phyloP scores from a whole-genome alignment of 83 land plant species.

The Picea engelmannii region DNA sequence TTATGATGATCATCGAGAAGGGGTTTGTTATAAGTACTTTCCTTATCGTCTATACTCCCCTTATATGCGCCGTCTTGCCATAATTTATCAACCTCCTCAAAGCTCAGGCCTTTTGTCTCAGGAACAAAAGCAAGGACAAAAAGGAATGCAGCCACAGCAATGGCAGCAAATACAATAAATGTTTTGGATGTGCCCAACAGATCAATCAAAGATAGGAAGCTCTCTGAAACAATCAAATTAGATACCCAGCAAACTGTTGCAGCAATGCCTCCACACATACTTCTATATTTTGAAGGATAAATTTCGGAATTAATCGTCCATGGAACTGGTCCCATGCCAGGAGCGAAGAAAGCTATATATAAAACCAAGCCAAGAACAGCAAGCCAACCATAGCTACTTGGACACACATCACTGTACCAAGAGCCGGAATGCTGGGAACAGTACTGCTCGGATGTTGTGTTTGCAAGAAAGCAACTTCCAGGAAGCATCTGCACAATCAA shows the following conservation, averaged over 20 bases:
- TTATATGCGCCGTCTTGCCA: conserved; percentile 72
- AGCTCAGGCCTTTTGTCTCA: conserved; percentile 87
- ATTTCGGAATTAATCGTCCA: conserved; percentile 96
- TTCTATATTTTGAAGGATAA: conserved; percentile 79
- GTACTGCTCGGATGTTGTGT: conserved; percentile 18
- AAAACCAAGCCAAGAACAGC: conserved; percentile 77
- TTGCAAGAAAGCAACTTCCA: conserved; percentile 23
- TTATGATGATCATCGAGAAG: no score
- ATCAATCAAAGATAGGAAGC: conserved; percentile 65
- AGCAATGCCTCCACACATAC: conserved; percentile 91
- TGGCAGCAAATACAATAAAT: conserved; percentile 60
- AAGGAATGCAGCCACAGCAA: conserved; percentile 68
- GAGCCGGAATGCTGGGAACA: conserved; percentile 14
- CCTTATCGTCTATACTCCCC: background rate
- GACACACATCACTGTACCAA: conserved; percentile 43
- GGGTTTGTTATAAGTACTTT: background rate
- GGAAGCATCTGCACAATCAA: conserved; percentile 22
- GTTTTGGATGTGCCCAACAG: conserved; percentile 71
- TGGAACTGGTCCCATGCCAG: conserved; percentile 98
- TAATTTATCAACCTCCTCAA: conserved; percentile 79
- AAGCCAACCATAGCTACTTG: conserved; percentile 66
- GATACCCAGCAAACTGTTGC: conserved; percentile 92
- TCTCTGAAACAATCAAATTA: conserved; percentile 79
- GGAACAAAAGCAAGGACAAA: conserved; percentile 77
- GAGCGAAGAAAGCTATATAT: conserved; percentile 76